Evolutionary conservation across 2,329 filamentous ascomycete species (phyloP).

Genomic region (Thermomyces lanuginosus): DNA sequence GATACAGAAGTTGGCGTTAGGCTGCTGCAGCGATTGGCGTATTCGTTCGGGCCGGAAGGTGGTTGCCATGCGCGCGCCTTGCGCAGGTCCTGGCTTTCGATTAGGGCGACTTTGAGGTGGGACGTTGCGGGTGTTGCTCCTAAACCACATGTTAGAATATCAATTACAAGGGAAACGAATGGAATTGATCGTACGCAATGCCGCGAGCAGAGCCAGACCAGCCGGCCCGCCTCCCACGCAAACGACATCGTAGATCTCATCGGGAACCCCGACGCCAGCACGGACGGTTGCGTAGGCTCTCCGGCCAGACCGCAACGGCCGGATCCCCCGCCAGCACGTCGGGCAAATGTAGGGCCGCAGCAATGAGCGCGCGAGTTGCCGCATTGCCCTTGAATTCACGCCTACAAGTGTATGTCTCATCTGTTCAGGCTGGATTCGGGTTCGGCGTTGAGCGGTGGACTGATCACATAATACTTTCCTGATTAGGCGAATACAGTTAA

Average conservation of each 20-base stretch:
- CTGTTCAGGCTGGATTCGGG: background rate
- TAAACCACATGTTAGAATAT: conserved; percentile 20
- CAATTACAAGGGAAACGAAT: background rate
- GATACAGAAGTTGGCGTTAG: conserved; percentile 75
- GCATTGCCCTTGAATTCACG: conserved; percentile 14
- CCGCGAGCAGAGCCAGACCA: conserved; percentile 65
- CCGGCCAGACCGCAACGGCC: conserved; percentile 9
- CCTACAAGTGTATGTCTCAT: background rate
- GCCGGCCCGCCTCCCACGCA: conserved; percentile 82
- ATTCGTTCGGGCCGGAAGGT: conserved; percentile 51
- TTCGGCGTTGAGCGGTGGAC: background rate
- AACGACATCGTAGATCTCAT: conserved; percentile 82
- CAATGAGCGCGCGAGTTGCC: conserved; percentile 14
- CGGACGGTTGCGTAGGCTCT: conserved; percentile 20
- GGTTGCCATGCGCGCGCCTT: conserved; percentile 50
- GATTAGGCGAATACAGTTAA: too few relatives aligned
- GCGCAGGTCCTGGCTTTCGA: conserved; percentile 74
- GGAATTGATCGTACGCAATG: conserved; percentile 45
- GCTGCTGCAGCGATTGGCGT: conserved; percentile 90
- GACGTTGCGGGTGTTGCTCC: conserved; percentile 61
- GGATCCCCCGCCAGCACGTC: conserved; percentile 19
- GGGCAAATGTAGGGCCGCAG: conserved; percentile 26
- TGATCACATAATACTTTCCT: too few relatives aligned
- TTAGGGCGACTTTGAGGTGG: conserved; percentile 65
- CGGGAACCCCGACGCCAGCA: conserved; percentile 22